Base-by-base conservation (phyloP, 345 rosid genomes). In the Conringia planisiliqua region DNA sequence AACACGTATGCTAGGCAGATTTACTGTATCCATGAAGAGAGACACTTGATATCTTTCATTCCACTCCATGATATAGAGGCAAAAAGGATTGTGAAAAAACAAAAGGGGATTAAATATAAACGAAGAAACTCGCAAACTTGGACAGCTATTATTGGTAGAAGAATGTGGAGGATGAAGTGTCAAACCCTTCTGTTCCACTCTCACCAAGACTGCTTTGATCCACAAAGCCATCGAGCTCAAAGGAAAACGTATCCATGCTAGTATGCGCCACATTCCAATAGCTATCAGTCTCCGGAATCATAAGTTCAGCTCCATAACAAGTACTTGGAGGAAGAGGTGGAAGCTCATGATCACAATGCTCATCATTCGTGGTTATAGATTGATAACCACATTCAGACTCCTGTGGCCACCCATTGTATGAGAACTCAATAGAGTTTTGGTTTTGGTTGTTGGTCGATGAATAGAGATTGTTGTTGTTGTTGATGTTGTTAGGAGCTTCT, bases 311-410 rank as follows among this genome's bases (percentile, higher is more conserved):
- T 66, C 82, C 87, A 60, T 70, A 83, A 71, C 77, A 80, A 55
- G 63, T 79, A 62, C 89, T 90, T 13, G 96, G 98, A 29, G 98
- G 98, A 73, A 93, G 80, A 18, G 98, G 98, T 33, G 98, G 97
- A 30, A 93, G 93, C 75, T 87, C 94, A 40, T 78, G 80, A 29
- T 74, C 81, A 62, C 84, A 80, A 17, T 78, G 58, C n/a, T 76
- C 86, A 70, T 16, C 76, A 24, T 62, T 54, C 40, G 75, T 72
- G 4, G 76, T 75, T 30, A 80, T 65, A 66, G 88, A 80, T 73
- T 78, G 75, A 63, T 82, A 78, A 16, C 27, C 64, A 29, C 73
- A 32, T 30, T 62, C 79, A 29, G 35, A 27, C 50, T 79, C 84
- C 7, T 54, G 80, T 32, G 57, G 59, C 88, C 89, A 81, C 29